These are phyloP conservation scores for Berkeleyomyces basicola DNA, from an alignment of 2,329 filamentous ascomycete genomes.

Conservation along the genomic window DNA sequence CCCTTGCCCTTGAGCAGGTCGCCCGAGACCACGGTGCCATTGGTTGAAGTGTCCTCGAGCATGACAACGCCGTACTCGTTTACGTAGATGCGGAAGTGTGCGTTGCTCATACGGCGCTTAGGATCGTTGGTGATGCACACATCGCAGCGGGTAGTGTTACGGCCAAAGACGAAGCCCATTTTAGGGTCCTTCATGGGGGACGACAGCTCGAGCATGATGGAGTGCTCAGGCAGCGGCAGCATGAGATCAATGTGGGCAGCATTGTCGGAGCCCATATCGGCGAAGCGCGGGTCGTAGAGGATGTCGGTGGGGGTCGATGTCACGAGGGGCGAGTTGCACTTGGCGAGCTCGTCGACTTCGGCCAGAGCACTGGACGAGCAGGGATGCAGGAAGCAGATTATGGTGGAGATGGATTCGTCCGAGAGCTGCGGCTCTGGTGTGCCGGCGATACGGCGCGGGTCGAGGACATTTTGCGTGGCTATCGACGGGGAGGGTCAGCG, in stretches of 20 bases:
- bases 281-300: conserved; percentile 31
- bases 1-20: conserved; percentile 37
- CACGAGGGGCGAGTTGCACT: conserved; percentile 31
- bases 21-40: conserved; percentile 77
- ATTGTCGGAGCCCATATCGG: conserved; percentile 35
- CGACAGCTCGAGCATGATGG: conserved; percentile 69
- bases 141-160: conserved; percentile 57
- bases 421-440: conserved; percentile 69
- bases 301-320: conserved; percentile 29
- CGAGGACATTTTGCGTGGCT: conserved; percentile 66
- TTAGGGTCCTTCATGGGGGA: conserved; percentile 49
- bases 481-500: not conserved
- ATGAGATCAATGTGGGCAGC: conserved; percentile 34
- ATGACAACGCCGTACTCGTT: conserved; percentile 77
- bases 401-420: conserved; percentile 70
- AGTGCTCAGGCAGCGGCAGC: conserved; percentile 32
- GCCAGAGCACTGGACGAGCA: conserved; percentile 53
- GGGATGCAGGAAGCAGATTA: conserved; percentile 77
- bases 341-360: conserved; percentile 43
- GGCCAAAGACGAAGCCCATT: conserved; percentile 73
- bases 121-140: conserved; percentile 50
- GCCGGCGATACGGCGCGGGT: conserved; percentile 53
- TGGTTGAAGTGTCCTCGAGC: conserved; percentile 90
- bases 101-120: conserved; percentile 66
- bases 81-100: conserved; percentile 89